Conservation (phyloP, 495 filamentous ascomycete species). For the Aspergillus haitiensis region DNA sequence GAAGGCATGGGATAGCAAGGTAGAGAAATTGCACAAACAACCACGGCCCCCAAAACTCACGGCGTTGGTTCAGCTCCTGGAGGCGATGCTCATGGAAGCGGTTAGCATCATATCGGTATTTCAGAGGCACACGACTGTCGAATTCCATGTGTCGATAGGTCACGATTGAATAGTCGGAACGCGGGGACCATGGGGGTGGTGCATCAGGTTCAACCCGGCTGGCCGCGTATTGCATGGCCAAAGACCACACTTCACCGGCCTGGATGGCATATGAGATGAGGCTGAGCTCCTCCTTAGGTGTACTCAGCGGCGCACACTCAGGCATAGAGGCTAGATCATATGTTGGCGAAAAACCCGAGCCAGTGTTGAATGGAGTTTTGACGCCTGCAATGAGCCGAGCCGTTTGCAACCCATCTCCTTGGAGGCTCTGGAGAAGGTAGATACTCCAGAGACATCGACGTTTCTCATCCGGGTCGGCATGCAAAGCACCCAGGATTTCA, state of each 20-base stretch:
- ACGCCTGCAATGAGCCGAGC: conserved; percentile 18
- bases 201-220: conserved; percentile 28
- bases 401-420: conserved; percentile 25
- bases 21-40: conserved; percentile 45
- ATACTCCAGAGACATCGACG: conserved; percentile 41
- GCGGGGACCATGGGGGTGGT: conserved; percentile 45
- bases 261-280: conserved; percentile 39
- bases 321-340: conserved; percentile 8
- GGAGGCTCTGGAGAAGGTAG: conserved; percentile 39
- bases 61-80: conserved; percentile 34
- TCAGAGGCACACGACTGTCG: conserved; percentile 45
- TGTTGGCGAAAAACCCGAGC: conserved; percentile 19
- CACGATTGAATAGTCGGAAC: conserved; percentile 44
- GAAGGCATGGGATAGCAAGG: conserved; percentile 43
- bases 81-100: conserved; percentile 37
- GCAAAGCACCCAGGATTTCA: conserved; percentile 25
- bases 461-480: conserved; percentile 37
- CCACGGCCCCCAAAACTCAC: conserved; percentile 49
- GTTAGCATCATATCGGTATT: conserved; percentile 42
- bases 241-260: conserved; percentile 41
- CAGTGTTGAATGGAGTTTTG: conserved; percentile 17
- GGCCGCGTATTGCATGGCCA: conserved; percentile 42
- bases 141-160: conserved; percentile 45
- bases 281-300: conserved; percentile 34
- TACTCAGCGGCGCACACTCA: background rate